Conservation (phyloP, 1,284 basidiomycete species). For the Microbotryomycetes sp. region DNA sequence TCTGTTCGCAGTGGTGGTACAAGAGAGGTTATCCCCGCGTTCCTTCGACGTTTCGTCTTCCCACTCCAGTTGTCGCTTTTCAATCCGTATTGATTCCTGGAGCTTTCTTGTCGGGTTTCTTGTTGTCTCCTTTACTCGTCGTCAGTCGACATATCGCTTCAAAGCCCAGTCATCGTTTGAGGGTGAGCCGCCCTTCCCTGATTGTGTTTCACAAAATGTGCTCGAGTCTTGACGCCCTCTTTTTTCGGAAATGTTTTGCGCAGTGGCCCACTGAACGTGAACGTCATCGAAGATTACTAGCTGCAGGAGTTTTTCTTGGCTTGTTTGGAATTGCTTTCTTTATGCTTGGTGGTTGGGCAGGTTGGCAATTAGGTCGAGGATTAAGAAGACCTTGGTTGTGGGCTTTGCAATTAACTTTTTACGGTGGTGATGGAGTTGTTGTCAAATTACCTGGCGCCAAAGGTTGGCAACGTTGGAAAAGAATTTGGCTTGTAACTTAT, state of each 20-base stretch:
- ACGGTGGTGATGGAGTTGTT: slow-evolving; percentile 58
- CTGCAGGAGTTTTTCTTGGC: slow-evolving; percentile 77
- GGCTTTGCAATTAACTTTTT: slow-evolving; percentile 54
- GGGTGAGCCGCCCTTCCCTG: not conserved
- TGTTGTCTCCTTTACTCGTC: slow-evolving; percentile 89
- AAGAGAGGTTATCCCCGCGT: slow-evolving; percentile 45
- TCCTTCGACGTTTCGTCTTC: slow-evolving; percentile 68
- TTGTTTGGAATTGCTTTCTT: slow-evolving; percentile 70
- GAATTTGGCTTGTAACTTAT: slow-evolving; percentile 70
- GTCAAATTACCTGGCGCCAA: not conserved
- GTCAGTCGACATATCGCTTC: slow-evolving; percentile 89
- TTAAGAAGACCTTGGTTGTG: slow-evolving; percentile 68
- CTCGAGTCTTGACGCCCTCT: not conserved
- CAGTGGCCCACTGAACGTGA: slow-evolving; percentile 82
- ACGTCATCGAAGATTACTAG: slow-evolving; percentile 73
- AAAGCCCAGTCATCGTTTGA: slow-evolving; percentile 75
- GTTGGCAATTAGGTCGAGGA: slow-evolving; percentile 72
- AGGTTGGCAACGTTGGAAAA: slow-evolving; percentile 58
- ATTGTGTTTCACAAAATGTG: not conserved
- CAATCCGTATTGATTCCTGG: slow-evolving; percentile 92
- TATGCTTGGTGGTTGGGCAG: slow-evolving; percentile 85
- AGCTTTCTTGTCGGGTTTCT: slow-evolving; percentile 81
- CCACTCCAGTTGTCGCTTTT: slow-evolving; percentile 84
- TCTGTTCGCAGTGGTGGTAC: slow-evolving; percentile 71
- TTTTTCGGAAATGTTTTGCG: not conserved